Evolutionary conservation across 306 rosid species (phyloP), one percentile per base, ranked within the genome.

Genomic region (Vachellia pachyceras): DNA sequence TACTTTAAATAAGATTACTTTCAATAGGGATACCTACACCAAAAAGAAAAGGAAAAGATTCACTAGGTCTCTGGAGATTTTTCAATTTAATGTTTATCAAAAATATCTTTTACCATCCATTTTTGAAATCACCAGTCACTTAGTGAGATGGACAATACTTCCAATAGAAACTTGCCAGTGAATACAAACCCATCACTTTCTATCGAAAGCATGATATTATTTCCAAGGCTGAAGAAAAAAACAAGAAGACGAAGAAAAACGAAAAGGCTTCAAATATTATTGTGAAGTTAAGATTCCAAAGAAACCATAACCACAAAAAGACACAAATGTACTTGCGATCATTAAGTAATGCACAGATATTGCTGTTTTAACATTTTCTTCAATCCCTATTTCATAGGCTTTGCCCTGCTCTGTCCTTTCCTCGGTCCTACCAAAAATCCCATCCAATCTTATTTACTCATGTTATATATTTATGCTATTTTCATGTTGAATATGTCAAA

Each of bases 301-400:
- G 8, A 66, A 76, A 84, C 57, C 85, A 84, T 79, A 84, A 70
- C 85, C 84, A 70, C 75, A 84, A 33, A n/a, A 50, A 74, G 5
- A 3, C 77, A 29, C 39, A 47, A 23, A 1, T 8, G 47, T 50
- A 45, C 72, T 52, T 82, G 40, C 7, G 46, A 80, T 41, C 40
- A 14, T 35, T 65, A 33, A 55, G 11, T 33, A 72, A 52, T 42
- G 50, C 65, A 77, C 40, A 72, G 75, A 77, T 61, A 71, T 82
- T 72, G 11, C 23, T 72, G 76, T 42, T 80, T 67, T 33, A 60
- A 52, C 67, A 15, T 36, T 37, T 29, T 61, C 68, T 25, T 61
- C 40, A 29, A 36, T 37, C 46, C 71, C 41, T 66, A 37, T n/a
- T n/a, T n/a, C n/a, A n/a, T n/a, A n/a, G n/a, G 18, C 74, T 68